Base-by-base conservation (phyloP, 2,329 filamentous ascomycete genomes). In the Hypoxylon sp. region DNA sequence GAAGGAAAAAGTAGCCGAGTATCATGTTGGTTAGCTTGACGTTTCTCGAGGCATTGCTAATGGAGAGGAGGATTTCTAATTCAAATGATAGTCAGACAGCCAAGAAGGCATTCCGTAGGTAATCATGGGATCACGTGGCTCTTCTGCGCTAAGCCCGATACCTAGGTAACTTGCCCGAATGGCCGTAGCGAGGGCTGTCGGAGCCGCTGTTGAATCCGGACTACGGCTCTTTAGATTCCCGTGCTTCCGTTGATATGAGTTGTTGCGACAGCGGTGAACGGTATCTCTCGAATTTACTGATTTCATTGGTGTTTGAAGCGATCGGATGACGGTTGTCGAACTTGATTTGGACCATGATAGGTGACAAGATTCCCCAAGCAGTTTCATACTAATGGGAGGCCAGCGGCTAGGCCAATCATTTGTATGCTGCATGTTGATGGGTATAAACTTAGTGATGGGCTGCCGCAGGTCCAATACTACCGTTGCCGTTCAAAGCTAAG, bases 381-480 rank as follows among this genome's bases (percentile, higher is more conserved):
- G 55, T 48, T 67, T 59, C 64, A 63, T 57, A 30, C 32, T 25
- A 48, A 51, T 41, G 27, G 37, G n/a, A 67, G 48, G 51, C 19
- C 30, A 34, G 55, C 32, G 27, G 37, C 21, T 53, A 32, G 29
- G 39, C 61, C 54, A 65, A 61, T 65, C 25, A 65, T 58, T 57
- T 19, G 11, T 37, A 52, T 32, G 39, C 37, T 50, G 52, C 25
- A 60, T 27, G 43, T 25, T 37, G 48, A 46, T n/a, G 3, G 32
- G 41, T 50, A 12, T 16, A 23, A 6, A 12, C 37, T 56, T 39
- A 29, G 37, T 30, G 39, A 41, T 52, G 37, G 37, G 37, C 37
- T 32, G 39, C 16, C 30, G 53, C 34, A 43, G 54, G 43, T 46
- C 32, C 41, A 52, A 47, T 48, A 29, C 25, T 19, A 32, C 25